Evolutionary conservation across 2,329 filamentous ascomycete genomes (phyloP), one percentile per base, ranked within the genome.

Genomic region (Diaporthe longicolla): DNA sequence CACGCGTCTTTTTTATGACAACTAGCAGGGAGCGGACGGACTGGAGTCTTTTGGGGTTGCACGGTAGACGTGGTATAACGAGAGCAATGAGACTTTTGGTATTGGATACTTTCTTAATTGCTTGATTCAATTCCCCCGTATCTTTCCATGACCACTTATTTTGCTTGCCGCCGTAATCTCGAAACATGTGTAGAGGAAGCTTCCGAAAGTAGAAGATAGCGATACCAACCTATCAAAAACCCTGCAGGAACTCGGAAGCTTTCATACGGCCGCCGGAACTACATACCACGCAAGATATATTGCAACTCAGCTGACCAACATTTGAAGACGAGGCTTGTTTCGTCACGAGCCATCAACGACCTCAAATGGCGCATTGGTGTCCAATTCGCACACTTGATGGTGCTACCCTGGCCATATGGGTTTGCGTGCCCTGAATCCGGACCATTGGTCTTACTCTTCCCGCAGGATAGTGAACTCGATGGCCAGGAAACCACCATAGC

Each of bases 381-480:
- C n/a, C 24, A 40, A 15, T 13, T 54, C n/a, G n/a, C 6, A 21
- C 9, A 40, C 32, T n/a, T 40, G 19, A 37, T 19, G 13, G 17
- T 52, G 21, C 19, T 11, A 21, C n/a, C 9, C 32, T 29, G 63
- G 26, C 26, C 48, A 32, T 32, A 8, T 40, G 17, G 11, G 32
- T 24, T 21, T 8, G 4, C 15, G 15, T 43, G 40, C 13, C 32
- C 32, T 5, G 45, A 68, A 10, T 19, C 6, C 2, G 21, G 24
- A 5, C n/a, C 6, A 32, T 40, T 29, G 32, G 32, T n/a, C 32
- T 71, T 50, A 63, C 32, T 71, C 70, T 13, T 50, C 74, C 3
- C 74, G 71, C 65, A 75, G 52, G 4, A 75, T 71, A 1, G 74
- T 75, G 8, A 75, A 68, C 24, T 75, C 74, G 37, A 75, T 32